Percentiles rank a stretch among this genome's conserved stretches.
Evolutionary conservation across 352 stramenopile species (phyloP).

Genomic region (Globisporangium mamillatum): DNA sequence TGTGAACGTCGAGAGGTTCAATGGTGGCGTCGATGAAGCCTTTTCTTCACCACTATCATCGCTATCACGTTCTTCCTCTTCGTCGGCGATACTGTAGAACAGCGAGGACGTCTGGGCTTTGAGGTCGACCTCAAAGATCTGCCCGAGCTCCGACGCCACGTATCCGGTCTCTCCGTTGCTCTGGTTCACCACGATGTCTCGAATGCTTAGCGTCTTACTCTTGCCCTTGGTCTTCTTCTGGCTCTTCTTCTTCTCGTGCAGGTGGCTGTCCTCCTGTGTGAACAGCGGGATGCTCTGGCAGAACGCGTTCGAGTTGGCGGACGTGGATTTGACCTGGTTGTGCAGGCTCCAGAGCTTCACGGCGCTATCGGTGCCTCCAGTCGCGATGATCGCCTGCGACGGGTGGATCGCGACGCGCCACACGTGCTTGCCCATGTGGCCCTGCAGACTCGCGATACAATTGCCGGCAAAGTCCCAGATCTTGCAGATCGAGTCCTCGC

Average conservation of each 20-base stretch:
- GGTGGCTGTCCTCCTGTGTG: not conserved
- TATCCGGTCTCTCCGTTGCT: constrained; percentile 34
- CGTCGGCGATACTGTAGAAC: constrained; percentile 27
- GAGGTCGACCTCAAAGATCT: constrained; percentile 50
- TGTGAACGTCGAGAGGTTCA: constrained; percentile 42
- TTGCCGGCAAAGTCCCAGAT: constrained; percentile 59
- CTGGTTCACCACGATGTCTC: constrained; percentile 45
- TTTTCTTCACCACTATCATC: not conserved
- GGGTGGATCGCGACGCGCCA: constrained; percentile 75
- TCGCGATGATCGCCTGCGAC: constrained; percentile 40
- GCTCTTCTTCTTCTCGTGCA: constrained; percentile 5
- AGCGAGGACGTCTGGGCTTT: constrained; percentile 24
- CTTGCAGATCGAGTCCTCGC: constrained; percentile 78
- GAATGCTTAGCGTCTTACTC: constrained; percentile 31
- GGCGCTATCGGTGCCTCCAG: constrained; percentile 71
- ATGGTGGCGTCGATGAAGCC: not conserved
- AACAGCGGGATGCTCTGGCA: constrained; percentile 20
- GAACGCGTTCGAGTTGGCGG: constrained; percentile 12
- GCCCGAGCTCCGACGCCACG: constrained; percentile 60
- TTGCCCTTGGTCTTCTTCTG: constrained; percentile 30
- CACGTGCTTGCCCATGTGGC: constrained; percentile 72
- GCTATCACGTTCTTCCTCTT: not conserved
- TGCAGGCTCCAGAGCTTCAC: constrained; percentile 78
- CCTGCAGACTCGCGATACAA: constrained; percentile 71
- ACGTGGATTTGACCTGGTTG: constrained; percentile 52